These are phyloP conservation scores for Exobasidium cylindrosporum DNA, from an alignment of 1,284 basidiomycete species.

Conservation along the genomic window DNA sequence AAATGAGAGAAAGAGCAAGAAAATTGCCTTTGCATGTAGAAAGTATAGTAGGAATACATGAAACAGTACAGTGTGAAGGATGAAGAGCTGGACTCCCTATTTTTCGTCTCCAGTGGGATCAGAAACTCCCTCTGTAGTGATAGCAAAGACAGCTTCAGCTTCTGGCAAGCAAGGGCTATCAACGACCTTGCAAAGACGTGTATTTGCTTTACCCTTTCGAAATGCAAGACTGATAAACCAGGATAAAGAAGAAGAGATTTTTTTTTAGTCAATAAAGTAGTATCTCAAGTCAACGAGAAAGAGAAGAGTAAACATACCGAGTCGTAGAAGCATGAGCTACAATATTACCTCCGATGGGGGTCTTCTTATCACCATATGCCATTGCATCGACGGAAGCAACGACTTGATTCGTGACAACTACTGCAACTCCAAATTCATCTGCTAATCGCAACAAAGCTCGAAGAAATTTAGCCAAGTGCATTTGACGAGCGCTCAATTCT, in stretches of 20 bases:
- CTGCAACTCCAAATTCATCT: conserved; percentile 96
- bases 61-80: too few species aligned
- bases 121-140: conserved; percentile 59
- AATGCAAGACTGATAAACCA: conserved; percentile 4
- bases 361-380: conserved; percentile 67
- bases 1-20: too few species aligned
- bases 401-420: conserved; percentile 97
- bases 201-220: conserved; percentile 87
- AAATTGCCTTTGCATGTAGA: too few species aligned
- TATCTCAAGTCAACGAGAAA: conserved; percentile 16
- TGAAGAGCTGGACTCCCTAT: too few species aligned
- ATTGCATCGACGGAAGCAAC: conserved; percentile 95
- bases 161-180: conserved; percentile 98
- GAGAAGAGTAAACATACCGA: conserved; percentile 14
- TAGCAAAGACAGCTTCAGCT: conserved; percentile 91
- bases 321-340: conserved; percentile 56
- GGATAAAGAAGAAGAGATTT: conserved; percentile 11
- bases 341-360: conserved; percentile 69
- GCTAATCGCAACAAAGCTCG: conserved; percentile 87
- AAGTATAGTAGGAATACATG: too few species aligned
- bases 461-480: conserved; percentile 94
- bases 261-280: background rate
- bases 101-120: conserved; percentile 46
- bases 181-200: conserved; percentile 92
- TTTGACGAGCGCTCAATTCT: conserved; percentile 90